Base-by-base conservation (phyloP, 1,139 yeast species). In the Geotrichum europaeum region DNA sequence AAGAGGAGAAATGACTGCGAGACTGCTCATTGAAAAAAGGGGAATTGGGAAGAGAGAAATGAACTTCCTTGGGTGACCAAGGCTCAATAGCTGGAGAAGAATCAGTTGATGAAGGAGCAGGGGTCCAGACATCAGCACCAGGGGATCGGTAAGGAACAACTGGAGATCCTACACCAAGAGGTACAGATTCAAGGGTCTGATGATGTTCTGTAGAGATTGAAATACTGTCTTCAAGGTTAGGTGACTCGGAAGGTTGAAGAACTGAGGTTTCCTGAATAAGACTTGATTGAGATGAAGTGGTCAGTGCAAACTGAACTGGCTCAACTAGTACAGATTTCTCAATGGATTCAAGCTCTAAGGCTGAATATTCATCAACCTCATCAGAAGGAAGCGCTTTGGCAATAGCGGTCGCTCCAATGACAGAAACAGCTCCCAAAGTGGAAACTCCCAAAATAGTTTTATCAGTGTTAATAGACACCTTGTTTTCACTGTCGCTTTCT, bases 71-170 rank as follows among this genome's bases (percentile, higher is more conserved):
- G 24, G 53, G 57, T 13, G 57, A 49, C 57, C 52, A 49, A 22
- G 57, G 53, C 49, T 49, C 49, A 32, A 24, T 49, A 15, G 24
- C 47, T 13, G 53, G 53, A 49, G 57, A 28, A 18, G 53, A 49
- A 24, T 49, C 57, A 25, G 47, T 49, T 3, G 58, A 47, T 22
- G 57, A 55, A 24, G 57, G 53, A 15, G 25, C 57, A 25, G 57
- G 57, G 4, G 57, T 30, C 57, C 57, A 55, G n/a, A 25, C 18
- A 13, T 18, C 55, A 10, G 55, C 55, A 13, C 49, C 43, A 9
- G 55, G 55, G 5, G 55, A 53, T 25, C 55, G 12, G 18, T 13
- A 36, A 7, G 50, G 15, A 6, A n/a, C 47, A n/a, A 5, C 18
- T 40, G 47, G 47, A 40, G 47, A 40, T 40, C 18, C 20, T n/a